These are phyloP conservation scores for Miscanthus sacchariflorus DNA, from an alignment of 202 grass and related monocot genomes.

Conservation along the genomic window DNA sequence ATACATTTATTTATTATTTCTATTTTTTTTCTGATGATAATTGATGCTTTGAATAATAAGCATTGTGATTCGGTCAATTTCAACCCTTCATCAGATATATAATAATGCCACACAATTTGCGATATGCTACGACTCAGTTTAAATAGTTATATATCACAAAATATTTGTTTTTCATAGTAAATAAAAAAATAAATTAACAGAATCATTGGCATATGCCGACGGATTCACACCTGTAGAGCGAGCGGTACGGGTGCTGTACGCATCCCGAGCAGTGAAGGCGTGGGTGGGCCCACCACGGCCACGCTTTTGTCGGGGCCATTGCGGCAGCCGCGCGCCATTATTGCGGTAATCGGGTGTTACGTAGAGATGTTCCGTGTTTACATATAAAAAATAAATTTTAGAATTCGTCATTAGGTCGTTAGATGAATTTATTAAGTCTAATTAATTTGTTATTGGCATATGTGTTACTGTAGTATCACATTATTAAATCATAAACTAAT, in stretches of 20 bases:
- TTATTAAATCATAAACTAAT: no score
- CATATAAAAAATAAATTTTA: no score
- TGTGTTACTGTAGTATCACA: no score
- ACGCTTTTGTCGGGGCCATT: neutral
- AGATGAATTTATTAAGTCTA: no score
- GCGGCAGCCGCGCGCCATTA: slow-evolving; percentile 4
- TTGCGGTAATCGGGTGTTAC: neutral
- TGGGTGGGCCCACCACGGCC: neutral
- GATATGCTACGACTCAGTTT: no score
- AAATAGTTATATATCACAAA: no score
- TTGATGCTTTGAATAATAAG: slow-evolving; percentile 1
- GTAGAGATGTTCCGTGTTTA: no score
- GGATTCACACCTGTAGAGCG: neutral
- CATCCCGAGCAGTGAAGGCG: neutral
- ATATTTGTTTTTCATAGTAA: no score
- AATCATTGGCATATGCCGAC: neutral
- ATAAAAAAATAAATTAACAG: no score
- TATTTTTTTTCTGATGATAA: neutral
- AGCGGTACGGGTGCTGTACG: neutral
- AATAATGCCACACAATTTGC: no score
- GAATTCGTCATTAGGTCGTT: no score
- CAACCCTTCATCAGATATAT: neutral
- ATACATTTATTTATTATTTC: neutral
- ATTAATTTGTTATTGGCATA: no score
- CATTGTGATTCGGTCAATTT: neutral